Evolutionary conservation across 2,329 filamentous ascomycete genomes (phyloP).

Genomic region (Tolypocladium guangdongense): DNA sequence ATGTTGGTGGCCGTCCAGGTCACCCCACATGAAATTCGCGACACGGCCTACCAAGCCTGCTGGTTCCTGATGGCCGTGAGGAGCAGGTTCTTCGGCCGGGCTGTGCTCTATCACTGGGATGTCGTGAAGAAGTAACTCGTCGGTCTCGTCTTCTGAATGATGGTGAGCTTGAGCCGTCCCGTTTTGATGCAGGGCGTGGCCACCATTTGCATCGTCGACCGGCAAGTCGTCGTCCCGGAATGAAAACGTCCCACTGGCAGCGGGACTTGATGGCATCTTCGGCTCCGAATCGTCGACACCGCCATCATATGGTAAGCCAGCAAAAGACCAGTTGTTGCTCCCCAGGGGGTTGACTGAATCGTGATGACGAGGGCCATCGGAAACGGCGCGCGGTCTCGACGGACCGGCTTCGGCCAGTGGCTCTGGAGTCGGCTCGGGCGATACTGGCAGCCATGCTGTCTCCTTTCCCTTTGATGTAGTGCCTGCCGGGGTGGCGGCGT

Average conservation of each 20-base stretch:
- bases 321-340: conserved; percentile 52
- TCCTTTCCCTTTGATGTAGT: conserved; percentile 16
- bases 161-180: not conserved
- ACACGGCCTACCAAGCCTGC: conserved; percentile 23
- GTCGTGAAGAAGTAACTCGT: not conserved
- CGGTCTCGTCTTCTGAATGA: conserved; percentile 1
- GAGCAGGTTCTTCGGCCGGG: conserved; percentile 1
- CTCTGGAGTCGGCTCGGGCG: conserved; percentile 3
- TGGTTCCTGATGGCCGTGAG: conserved; percentile 7
- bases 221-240: not conserved
- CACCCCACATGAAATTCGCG: conserved; percentile 53
- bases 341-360: conserved; percentile 39
- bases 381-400: conserved; percentile 40
- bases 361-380: conserved; percentile 40
- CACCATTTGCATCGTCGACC: not conserved
- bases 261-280: not conserved
- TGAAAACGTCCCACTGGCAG: not conserved
- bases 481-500: not conserved
- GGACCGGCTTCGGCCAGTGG: conserved; percentile 7
- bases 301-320: conserved; percentile 21
- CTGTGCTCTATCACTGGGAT: conserved; percentile 5
- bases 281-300: conserved; percentile 2
- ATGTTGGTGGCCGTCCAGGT: conserved; percentile 23
- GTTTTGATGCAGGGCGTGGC: no score
- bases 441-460: conserved; percentile 5